Conservation (phyloP, 2,329 filamentous ascomycete genomes). For the Epichloe gansuensis region DNA sequence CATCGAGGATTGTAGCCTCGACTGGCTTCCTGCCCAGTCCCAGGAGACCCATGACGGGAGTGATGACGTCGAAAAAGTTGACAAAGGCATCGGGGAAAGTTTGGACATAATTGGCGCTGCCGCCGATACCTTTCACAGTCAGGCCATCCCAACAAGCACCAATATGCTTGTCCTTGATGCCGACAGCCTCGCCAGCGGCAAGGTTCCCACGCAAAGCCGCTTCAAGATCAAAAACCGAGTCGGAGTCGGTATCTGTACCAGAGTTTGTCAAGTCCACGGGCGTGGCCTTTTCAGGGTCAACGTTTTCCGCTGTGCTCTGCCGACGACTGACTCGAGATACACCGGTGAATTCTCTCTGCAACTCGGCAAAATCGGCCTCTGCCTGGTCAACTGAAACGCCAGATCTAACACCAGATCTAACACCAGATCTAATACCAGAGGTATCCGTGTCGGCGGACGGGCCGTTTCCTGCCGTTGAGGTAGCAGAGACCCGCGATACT, state of each 20-base stretch:
- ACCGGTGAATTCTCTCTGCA: constrained; percentile 49
- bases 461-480: not conserved
- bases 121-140: constrained; percentile 64
- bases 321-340: constrained; percentile 38
- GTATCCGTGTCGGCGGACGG: not conserved
- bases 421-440: not conserved
- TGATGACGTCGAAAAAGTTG: constrained; percentile 63
- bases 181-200: constrained; percentile 59
- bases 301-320: constrained; percentile 12
- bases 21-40: constrained; percentile 54
- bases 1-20: constrained; percentile 62
- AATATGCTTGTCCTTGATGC: constrained; percentile 70
- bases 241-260: constrained; percentile 34
- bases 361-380: constrained; percentile 57
- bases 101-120: constrained; percentile 56
- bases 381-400: constrained; percentile 56
- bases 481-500: not conserved
- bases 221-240: constrained; percentile 60
- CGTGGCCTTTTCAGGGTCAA: constrained; percentile 48
- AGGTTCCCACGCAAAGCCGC: constrained; percentile 58
- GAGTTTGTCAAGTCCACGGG: constrained; percentile 23
- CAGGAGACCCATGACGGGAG: constrained; percentile 50
- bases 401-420: not conserved
- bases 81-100: constrained; percentile 71
- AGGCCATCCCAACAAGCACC: constrained; percentile 69